A percentile compares a stretch with the other conserved stretches of the same genome.
Conservation (phyloP, 768 basidiomycete species). For the Daedalea quercina region DNA sequence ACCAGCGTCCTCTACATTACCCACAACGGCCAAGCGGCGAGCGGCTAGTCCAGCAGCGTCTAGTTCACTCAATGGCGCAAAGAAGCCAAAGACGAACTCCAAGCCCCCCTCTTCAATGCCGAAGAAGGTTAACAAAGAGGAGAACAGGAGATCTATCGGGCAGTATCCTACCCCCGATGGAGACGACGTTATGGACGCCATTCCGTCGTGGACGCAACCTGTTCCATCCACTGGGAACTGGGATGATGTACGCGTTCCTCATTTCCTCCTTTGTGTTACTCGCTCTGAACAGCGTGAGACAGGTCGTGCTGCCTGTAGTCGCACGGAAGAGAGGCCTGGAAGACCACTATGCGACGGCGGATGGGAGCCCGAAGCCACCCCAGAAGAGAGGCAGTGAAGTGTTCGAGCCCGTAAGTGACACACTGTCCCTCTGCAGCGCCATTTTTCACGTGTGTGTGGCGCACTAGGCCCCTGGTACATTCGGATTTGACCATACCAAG, state of each 20-base stretch:
- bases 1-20: slow-evolving; percentile 5
- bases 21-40: slow-evolving; percentile 28
- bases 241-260: slow-evolving; percentile 61
- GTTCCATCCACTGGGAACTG: slow-evolving; percentile 64
- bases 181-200: slow-evolving; percentile 62
- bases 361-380: slow-evolving; percentile 59
- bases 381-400: slow-evolving; percentile 35
- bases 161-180: slow-evolving; percentile 58
- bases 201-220: slow-evolving; percentile 79
- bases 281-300: slow-evolving; percentile 2
- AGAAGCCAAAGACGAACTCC: slow-evolving; percentile 31
- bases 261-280: slow-evolving; percentile 9
- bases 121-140: slow-evolving; percentile 33
- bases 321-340: slow-evolving; percentile 78
- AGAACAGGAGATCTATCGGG: slow-evolving; percentile 52
- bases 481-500: slow-evolving; percentile 72
- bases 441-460: not conserved
- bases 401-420: slow-evolving; percentile 51
- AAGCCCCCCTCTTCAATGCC: slow-evolving; percentile 26
- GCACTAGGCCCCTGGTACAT: slow-evolving; percentile 71
- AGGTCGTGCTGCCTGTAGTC: slow-evolving; percentile 83
- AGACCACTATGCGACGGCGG: slow-evolving; percentile 58
- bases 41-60: slow-evolving; percentile 42
- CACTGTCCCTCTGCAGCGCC: not conserved
- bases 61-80: slow-evolving; percentile 30